phyloP scores from a whole-genome alignment of 2,329 filamentous ascomycete genomes.

The Aspergillus eucalypticola region DNA sequence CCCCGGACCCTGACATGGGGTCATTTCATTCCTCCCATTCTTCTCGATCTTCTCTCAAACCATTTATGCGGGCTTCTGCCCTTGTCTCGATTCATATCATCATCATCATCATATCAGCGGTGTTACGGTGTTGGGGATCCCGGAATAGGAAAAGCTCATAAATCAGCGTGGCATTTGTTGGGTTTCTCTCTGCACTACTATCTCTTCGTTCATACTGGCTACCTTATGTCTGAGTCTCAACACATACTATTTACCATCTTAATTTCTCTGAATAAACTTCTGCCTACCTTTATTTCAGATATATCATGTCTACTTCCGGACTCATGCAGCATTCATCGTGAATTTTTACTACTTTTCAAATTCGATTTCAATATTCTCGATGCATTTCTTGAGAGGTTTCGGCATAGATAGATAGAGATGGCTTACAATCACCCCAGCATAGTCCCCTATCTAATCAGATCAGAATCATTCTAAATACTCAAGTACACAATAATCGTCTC shows the following conservation, averaged over 20 bases:
- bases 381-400: no score
- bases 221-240: not conserved
- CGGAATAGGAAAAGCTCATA: slow-evolving; percentile 3
- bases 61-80: not conserved
- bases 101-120: slow-evolving; percentile 2
- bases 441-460: no score
- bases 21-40: not conserved
- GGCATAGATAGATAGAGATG: no score
- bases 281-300: no score
- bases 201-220: not conserved
- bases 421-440: no score
- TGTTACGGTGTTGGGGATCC: slow-evolving; percentile 1
- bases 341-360: no score
- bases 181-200: not conserved
- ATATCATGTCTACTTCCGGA: no score
- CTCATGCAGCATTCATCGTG: no score
- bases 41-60: not conserved
- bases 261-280: no score
- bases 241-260: not conserved
- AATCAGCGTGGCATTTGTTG: slow-evolving; percentile 1
- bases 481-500: no score
- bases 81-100: not conserved
- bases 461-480: no score
- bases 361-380: no score
- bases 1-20: slow-evolving; percentile 4